phyloP scores from a whole-genome alignment of 768 basidiomycete species.

The Coprinopsis marcescibilis region DNA sequence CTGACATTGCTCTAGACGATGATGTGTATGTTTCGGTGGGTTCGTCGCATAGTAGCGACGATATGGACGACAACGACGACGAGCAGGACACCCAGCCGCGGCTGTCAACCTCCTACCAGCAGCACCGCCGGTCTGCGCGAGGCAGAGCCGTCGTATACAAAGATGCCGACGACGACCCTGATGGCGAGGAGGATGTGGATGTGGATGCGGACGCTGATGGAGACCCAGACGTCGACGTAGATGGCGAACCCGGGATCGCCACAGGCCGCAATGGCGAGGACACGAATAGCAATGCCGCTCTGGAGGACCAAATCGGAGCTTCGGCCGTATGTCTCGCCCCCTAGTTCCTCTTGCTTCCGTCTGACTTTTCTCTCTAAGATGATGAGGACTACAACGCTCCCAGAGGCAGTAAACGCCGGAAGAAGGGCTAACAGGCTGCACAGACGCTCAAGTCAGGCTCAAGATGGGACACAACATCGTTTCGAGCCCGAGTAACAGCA shows the following conservation, averaged over 20 bases:
- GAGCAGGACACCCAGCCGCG: slow-evolving; percentile 11
- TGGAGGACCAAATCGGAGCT: background rate
- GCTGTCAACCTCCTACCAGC: background rate
- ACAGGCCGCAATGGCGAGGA: slow-evolving; percentile 16
- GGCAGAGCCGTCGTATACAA: slow-evolving; percentile 19
- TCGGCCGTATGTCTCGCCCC: too few species aligned
- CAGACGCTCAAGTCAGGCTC: slow-evolving; percentile 54
- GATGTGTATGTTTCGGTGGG: slow-evolving; percentile 36
- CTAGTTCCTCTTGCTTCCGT: too few species aligned
- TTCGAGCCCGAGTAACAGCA: slow-evolving; percentile 22
- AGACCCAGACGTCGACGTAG: slow-evolving; percentile 1
- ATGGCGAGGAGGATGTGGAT: slow-evolving; percentile 33
- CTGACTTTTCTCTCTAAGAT: too few species aligned
- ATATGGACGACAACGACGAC: slow-evolving; percentile 21
- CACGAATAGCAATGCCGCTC: too few species aligned
- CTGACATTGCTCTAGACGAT: too few species aligned
- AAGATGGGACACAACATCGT: slow-evolving; percentile 42
- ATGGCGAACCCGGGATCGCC: slow-evolving; percentile 18
- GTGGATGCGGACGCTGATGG: slow-evolving; percentile 24
- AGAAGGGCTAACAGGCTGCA: slow-evolving; percentile 26
- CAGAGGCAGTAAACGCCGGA: slow-evolving; percentile 13
- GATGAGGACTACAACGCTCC: too few species aligned
- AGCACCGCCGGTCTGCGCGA: background rate
- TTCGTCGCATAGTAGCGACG: slow-evolving; percentile 27
- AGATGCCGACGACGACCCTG: slow-evolving; percentile 23